phyloP scores from a whole-genome alignment of 1,284 basidiomycete genomes.

The Ustilago bromivora region DNA sequence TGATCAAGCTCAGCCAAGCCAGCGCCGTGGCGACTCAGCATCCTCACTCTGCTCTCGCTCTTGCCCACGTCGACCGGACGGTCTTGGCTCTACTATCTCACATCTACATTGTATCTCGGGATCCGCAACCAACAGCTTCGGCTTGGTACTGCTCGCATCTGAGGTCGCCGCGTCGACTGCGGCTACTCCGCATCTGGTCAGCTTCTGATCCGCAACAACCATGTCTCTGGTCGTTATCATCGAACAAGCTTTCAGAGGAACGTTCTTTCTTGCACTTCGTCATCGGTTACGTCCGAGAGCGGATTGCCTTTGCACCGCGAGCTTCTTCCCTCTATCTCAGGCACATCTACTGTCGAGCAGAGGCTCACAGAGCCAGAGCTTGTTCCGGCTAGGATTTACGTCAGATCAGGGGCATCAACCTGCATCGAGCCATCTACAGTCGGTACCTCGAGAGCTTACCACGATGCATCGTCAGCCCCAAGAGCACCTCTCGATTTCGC shows the following conservation, averaged over 20 bases:
- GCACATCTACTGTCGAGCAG: conserved; percentile 1
- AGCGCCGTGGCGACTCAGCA: background rate
- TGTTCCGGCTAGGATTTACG: conserved; percentile 12
- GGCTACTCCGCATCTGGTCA: conserved; percentile 8
- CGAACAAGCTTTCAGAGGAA: background rate
- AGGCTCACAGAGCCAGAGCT: conserved; percentile 9
- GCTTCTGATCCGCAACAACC: conserved; percentile 31
- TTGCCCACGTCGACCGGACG: background rate
- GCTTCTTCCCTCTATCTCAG: conserved; percentile 3
- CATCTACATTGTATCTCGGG: background rate
- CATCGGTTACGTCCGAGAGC: conserved; percentile 20
- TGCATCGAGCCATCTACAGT: conserved; percentile 15
- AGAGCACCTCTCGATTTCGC: background rate
- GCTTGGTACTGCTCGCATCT: background rate
- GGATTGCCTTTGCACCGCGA: conserved; percentile 6
- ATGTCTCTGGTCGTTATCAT: background rate
- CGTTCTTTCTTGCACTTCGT: conserved; percentile 1
- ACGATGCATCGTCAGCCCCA: conserved; percentile 9
- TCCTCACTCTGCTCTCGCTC: background rate
- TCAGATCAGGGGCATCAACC: conserved; percentile 10
- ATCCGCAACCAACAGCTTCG: background rate
- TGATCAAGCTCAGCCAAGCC: no score
- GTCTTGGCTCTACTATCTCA: background rate
- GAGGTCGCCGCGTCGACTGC: background rate
- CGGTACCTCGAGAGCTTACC: conserved; percentile 40